Evolutionary conservation across 495 filamentous ascomycete genomes (phyloP), one percentile per base, ranked within the genome.

Genomic region (Neurospora intermedia): DNA sequence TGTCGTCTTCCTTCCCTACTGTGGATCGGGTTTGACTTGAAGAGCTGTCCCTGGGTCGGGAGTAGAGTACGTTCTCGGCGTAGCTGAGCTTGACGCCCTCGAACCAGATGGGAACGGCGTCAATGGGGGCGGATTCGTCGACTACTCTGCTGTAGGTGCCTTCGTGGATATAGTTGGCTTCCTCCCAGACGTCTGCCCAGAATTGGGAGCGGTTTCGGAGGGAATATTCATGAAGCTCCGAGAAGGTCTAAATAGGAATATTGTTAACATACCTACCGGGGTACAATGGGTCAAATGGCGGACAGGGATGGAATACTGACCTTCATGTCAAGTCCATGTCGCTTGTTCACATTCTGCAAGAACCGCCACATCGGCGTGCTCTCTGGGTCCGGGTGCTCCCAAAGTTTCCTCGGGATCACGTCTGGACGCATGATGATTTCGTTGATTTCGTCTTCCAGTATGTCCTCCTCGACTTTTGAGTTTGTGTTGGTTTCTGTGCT

Each of bases 71-170:
- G 77, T 91, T 91, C 80, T 92, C 90, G 48, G 89, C 85, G 75
- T 84, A 91, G 78, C 91, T 92, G 75, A 91, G 78, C 16, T 81
- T 75, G 42, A 90, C 84, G 69, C 90, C 89, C n/a, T 87, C 82
- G 80, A 91, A 91, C 91, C 90, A 93, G 42, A 82, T 79, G 6
- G 91, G 91, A 8, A 93, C 83, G 35, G 84, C 84, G 75, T 94
- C 89, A 76, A 95, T 92, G 43, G 88, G 87, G 20, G 85, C 85
- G 41, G 78, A 84, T 76, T 92, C 88, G 77, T 94, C 91, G 23
- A 93, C 87, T n/a, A 90, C 90, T 38, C 72, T 77, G 1, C 78
- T 83, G 77, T 89, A 89, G 2, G 79, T 75, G 54, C 91, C 92
- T 46, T 84, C 83, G 76, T 91, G 83, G 71, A 95, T 88, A 48